Conservation (phyloP, 768 basidiomycete species). For the Lepiota brunneoincarnata region DNA sequence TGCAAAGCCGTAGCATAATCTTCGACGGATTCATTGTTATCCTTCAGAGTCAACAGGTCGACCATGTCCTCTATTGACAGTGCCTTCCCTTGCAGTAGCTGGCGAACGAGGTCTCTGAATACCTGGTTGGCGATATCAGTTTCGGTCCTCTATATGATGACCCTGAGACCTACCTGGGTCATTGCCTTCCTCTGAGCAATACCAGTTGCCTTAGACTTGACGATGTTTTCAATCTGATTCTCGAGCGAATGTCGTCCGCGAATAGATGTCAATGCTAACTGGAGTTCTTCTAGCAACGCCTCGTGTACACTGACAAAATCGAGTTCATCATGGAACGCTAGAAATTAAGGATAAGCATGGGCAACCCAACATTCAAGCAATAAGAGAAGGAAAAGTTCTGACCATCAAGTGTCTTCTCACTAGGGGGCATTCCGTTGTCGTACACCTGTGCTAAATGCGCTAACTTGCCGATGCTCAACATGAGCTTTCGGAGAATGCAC, state of each 20-base stretch:
- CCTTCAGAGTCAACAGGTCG: conserved; percentile 84
- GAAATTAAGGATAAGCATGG: not conserved
- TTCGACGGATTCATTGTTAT: conserved; percentile 57
- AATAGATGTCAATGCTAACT: conserved; percentile 38
- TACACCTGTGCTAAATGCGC: conserved; percentile 78
- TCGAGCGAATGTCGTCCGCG: conserved; percentile 68
- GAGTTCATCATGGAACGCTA: conserved; percentile 83
- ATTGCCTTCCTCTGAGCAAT: conserved; percentile 50
- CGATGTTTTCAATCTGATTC: conserved; percentile 61
- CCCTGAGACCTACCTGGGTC: conserved; percentile 36
- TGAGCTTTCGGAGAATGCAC: conserved; percentile 50
- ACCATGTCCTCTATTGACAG: conserved; percentile 77
- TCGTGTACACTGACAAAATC: conserved; percentile 88
- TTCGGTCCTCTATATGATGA: not conserved
- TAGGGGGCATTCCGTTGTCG: conserved; percentile 42
- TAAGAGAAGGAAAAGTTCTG: conserved; percentile 14
- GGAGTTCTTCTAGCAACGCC: conserved; percentile 62
- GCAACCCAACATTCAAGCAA: not conserved
- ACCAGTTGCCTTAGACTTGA: conserved; percentile 49
- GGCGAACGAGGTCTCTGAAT: conserved; percentile 66
- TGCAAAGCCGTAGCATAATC: conserved; percentile 72
- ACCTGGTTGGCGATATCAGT: conserved; percentile 35
- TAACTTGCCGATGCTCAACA: conserved; percentile 90
- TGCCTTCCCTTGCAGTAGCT: conserved; percentile 71
- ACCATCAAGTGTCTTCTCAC: conserved; percentile 60